Evolutionary conservation across 1,284 basidiomycete genomes (phyloP), one percentile per base, ranked within the genome.

Genomic region (Papiliotrema terrestris): DNA sequence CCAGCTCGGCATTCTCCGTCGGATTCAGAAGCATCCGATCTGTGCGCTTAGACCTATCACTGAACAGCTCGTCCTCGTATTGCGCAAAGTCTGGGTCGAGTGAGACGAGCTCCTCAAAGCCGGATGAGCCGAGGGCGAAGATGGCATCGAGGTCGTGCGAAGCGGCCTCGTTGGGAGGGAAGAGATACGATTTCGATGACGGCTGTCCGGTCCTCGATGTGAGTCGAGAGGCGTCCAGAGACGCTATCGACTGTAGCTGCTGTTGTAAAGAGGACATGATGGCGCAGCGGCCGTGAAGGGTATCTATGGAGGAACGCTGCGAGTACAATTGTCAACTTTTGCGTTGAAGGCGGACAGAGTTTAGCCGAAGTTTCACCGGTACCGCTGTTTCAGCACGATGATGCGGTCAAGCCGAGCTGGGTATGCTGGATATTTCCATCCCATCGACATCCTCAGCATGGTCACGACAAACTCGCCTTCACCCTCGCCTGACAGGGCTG

Each of bases 71-170:
- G 2, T 83, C 83, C 61, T 91, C 89, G 54, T 75, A 79, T 41
- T 72, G 58, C 50, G 66, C 67, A 59, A 81, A 77, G 13, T 59
- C 65, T 0, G 84, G 79, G 53, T 88, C 83, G 46, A 94, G 73
- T 14, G 83, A 76, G 23, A 83, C 76, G 51, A 88, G 88, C 59
- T 82, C 82, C 14, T 82, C 80, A 60, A 92, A 82, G 14, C 89
- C 93, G 72, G 89, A 92, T 56, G 83, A 78, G 13, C 83, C 93
- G 15, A 98, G 83, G 0, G 89, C 85, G 67, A 89, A 84, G 45
- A 98, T 84, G 15, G 93, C 85, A 71, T 93, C 88, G 56, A 94
- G 80, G 73, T 95, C 91, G 69, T 95, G 86, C 38, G 84, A 79
- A 58, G 87, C 84, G 14, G 91, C 90, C 56, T 91, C 87, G 54